Evolutionary conservation across 768 basidiomycete genomes (phyloP).

Genomic region (Steccherinum ochraceum): DNA sequence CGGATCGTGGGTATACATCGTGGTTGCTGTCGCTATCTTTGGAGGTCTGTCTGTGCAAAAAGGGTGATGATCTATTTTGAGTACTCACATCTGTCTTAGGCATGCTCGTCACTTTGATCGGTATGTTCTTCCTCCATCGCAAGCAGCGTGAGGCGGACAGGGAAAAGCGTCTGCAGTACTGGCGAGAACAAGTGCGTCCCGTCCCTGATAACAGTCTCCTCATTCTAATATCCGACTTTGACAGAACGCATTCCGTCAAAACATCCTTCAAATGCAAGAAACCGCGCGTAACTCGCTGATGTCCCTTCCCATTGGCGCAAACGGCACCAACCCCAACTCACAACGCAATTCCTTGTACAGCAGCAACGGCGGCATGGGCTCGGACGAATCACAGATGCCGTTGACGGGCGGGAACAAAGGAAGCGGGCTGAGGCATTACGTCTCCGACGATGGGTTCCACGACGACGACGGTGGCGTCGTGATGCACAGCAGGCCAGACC

Average conservation of each 20-base stretch:
- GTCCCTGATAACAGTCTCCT: background rate
- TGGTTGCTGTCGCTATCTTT: constrained; percentile 67
- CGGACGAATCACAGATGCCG: constrained; percentile 51
- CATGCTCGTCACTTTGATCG: constrained; percentile 64
- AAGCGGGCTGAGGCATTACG: constrained; percentile 50
- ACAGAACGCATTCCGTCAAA: constrained; percentile 75
- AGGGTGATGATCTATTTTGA: background rate
- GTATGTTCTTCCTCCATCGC: constrained; percentile 65
- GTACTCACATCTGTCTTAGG: constrained; percentile 34
- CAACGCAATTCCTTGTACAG: constrained; percentile 45
- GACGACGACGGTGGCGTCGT: constrained; percentile 41
- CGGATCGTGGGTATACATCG: constrained; percentile 60
- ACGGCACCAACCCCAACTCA: constrained; percentile 38
- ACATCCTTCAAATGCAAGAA: constrained; percentile 73
- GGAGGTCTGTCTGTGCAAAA: constrained; percentile 42
- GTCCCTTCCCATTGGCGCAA: constrained; percentile 32
- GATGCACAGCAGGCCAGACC: constrained; percentile 26
- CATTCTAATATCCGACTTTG: background rate
- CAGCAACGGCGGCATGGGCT: constrained; percentile 34
- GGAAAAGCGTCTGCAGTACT: constrained; percentile 82
- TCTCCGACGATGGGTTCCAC: constrained; percentile 42
- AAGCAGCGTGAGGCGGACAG: constrained; percentile 70
- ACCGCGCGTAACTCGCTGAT: constrained; percentile 63
- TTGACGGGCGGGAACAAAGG: constrained; percentile 35
- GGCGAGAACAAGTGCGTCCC: constrained; percentile 75